These are phyloP conservation scores for Chrysoporthe austroafricana DNA, from an alignment of 2,329 filamentous ascomycete genomes.

Conservation along the genomic window DNA sequence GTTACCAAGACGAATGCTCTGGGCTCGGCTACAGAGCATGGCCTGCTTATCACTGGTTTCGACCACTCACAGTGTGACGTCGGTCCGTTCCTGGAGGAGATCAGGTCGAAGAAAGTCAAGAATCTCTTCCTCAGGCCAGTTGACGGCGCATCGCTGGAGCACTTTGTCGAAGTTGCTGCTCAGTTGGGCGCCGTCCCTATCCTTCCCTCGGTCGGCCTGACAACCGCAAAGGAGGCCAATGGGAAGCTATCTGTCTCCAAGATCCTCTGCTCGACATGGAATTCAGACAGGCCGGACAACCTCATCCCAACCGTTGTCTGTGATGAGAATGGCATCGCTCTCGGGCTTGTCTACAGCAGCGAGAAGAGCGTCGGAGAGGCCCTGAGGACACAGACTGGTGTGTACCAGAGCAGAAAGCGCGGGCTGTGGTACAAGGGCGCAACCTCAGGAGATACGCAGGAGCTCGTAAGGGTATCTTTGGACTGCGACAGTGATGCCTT, in stretches of 20 bases:
- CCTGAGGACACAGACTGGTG: slow-evolving; percentile 74
- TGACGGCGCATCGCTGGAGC: slow-evolving; percentile 47
- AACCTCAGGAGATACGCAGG: slow-evolving; percentile 90
- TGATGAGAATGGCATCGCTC: slow-evolving; percentile 80
- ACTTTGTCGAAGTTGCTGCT: slow-evolving; percentile 52
- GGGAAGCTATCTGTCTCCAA: slow-evolving; percentile 68
- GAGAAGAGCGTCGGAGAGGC: slow-evolving; percentile 88
- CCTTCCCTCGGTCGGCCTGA: slow-evolving; percentile 71
- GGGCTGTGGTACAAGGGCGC: slow-evolving; percentile 97
- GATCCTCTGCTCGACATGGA: slow-evolving; percentile 75
- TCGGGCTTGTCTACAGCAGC: slow-evolving; percentile 94
- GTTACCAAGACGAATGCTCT: slow-evolving; percentile 42
- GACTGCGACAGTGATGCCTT: slow-evolving; percentile 96
- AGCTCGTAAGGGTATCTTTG: slow-evolving; percentile 80
- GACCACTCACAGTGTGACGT: slow-evolving; percentile 49
- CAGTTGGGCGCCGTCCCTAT: slow-evolving; percentile 69
- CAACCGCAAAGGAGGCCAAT: slow-evolving; percentile 65
- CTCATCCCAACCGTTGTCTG: slow-evolving; percentile 89
- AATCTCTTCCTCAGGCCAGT: slow-evolving; percentile 56
- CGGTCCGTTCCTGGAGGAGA: slow-evolving; percentile 49
- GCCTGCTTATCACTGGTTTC: slow-evolving; percentile 58
- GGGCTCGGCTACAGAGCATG: slow-evolving; percentile 45
- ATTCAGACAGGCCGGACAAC: slow-evolving; percentile 80
- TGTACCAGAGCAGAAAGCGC: slow-evolving; percentile 95
- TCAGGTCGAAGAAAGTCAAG: slow-evolving; percentile 50